These are phyloP conservation scores for Penicillium verrucosum DNA, from an alignment of 2,329 filamentous ascomycete genomes.

Conservation along the genomic window DNA sequence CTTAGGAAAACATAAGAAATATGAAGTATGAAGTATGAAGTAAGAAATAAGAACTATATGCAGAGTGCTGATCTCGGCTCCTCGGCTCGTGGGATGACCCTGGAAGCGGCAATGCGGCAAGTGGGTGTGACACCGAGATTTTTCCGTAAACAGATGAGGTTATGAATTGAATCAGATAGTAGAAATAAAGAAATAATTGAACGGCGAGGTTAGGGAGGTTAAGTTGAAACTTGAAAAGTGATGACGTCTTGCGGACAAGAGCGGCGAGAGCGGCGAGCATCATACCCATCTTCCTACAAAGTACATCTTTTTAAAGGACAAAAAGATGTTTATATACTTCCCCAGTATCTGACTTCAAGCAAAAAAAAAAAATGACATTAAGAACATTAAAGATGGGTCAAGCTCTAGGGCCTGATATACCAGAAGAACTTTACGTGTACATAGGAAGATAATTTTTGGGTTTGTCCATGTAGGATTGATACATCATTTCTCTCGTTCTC, in stretches of 20 bases:
- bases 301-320: not conserved
- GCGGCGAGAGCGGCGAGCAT: not conserved
- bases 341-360: too few relatives aligned
- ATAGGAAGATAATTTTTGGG: not conserved
- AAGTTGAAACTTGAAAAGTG: not conserved
- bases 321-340: not conserved
- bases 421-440: not conserved
- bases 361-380: not conserved
- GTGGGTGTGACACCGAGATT: conserved; percentile 7
- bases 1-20: not conserved
- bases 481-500: not conserved
- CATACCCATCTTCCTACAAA: not conserved
- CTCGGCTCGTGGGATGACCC: conserved; percentile 13
- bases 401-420: not conserved
- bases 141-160: not conserved
- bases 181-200: not conserved
- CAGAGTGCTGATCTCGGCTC: conserved; percentile 13
- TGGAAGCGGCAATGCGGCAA: conserved; percentile 13
- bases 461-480: not conserved
- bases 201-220: not conserved
- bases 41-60: not conserved
- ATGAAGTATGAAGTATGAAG: not conserved
- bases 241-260: not conserved
- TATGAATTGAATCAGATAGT: not conserved
- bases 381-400: not conserved